phyloP scores from a whole-genome alignment of 352 stramenopile species.

The Achlya hypogyna region DNA sequence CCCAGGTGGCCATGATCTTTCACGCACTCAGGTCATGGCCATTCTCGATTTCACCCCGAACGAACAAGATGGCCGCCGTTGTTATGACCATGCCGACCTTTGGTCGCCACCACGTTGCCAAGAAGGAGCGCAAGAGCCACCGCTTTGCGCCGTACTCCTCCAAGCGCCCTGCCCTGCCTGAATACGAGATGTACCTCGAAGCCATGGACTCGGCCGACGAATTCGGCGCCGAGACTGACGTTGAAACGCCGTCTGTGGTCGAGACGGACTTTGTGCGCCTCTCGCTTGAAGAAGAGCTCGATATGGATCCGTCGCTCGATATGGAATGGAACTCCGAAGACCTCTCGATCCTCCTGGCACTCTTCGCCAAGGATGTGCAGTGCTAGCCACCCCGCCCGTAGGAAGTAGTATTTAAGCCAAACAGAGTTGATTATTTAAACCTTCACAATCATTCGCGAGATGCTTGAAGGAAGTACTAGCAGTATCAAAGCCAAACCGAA shows the following conservation, averaged over 20 bases:
- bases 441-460: no score
- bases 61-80: not conserved
- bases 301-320: constrained; percentile 9
- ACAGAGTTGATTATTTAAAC: not conserved
- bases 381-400: not conserved
- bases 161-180: constrained; percentile 17
- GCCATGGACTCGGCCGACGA: constrained; percentile 6
- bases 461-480: no score
- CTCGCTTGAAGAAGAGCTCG: constrained; percentile 17
- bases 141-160: constrained; percentile 15
- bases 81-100: not conserved
- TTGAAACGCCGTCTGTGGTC: constrained; percentile 12
- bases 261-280: constrained; percentile 17
- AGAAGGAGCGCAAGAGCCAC: not conserved
- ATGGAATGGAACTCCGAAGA: constrained; percentile 14
- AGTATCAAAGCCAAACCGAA: no score
- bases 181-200: constrained; percentile 15
- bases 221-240: constrained; percentile 9
- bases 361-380: constrained; percentile 11
- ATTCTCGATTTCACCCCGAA: not conserved
- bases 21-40: not conserved
- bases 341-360: constrained; percentile 14
- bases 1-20: not conserved
- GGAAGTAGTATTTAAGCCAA: not conserved
- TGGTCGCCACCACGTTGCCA: not conserved